A percentile compares a stretch with the other conserved stretches of the same genome.
These are phyloP conservation scores for Cercospora sp. DNA, from an alignment of 2,329 filamentous ascomycete species.

Conservation along the genomic window DNA sequence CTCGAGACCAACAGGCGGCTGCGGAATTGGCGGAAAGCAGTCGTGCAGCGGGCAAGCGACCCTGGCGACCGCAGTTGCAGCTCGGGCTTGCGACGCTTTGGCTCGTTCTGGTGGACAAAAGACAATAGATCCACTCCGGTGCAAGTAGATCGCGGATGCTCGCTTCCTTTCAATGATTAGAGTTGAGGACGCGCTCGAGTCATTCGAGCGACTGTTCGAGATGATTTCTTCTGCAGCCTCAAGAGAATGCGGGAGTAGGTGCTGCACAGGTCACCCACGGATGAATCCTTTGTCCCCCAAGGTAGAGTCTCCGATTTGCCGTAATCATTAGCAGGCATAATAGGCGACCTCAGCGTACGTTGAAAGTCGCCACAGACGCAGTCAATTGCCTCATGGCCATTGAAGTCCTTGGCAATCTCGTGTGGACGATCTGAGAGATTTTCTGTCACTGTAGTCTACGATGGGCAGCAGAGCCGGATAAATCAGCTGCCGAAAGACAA, in stretches of 20 bases:
- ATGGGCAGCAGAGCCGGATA: not conserved
- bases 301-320: not conserved
- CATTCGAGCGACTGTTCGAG: not conserved
- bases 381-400: not conserved
- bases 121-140: not conserved
- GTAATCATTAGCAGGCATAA: not conserved
- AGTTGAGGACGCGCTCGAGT: not conserved
- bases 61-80: conserved; percentile 15
- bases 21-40: not conserved
- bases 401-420: not conserved
- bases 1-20: not conserved
- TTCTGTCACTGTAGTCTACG: not conserved
- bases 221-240: not conserved
- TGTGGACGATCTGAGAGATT: not conserved
- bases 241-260: not conserved
- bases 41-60: conserved; percentile 11
- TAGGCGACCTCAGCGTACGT: not conserved
- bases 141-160: not conserved
- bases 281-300: not conserved
- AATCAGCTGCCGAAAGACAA: not conserved
- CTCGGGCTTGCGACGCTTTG: conserved; percentile 19
- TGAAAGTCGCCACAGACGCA: not conserved
- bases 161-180: not conserved
- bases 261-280: not conserved
- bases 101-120: conserved; percentile 16